Conservation (phyloP, 768 basidiomycete species). For the Naganishia kalamii region DNA sequence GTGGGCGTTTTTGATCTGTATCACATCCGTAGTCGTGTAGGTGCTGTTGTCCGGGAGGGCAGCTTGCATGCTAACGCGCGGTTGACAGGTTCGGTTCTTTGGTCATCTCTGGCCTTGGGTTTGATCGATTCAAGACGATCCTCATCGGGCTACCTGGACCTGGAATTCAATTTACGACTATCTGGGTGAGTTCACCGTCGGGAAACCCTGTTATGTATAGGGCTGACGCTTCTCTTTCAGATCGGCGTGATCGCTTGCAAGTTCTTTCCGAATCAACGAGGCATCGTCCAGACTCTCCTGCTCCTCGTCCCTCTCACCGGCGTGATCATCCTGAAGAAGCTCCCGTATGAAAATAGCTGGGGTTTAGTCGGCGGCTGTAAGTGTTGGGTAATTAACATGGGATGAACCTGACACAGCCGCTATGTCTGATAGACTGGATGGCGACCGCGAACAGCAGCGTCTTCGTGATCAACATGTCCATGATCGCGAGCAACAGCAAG, state of each 20-base stretch:
- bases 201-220: not conserved
- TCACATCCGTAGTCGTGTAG: conserved; percentile 24
- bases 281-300: conserved; percentile 26
- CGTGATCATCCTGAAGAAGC: conserved; percentile 25
- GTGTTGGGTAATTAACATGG: not conserved
- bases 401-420: not conserved
- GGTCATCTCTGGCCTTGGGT: conserved; percentile 31
- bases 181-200: not conserved
- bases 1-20: conserved; percentile 29
- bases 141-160: conserved; percentile 28
- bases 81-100: conserved; percentile 27
- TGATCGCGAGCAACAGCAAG: conserved; percentile 30
- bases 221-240: not conserved
- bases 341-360: conserved; percentile 28
- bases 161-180: conserved; percentile 23
- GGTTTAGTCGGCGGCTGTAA: conserved; percentile 25
- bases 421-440: conserved; percentile 8
- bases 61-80: not conserved
- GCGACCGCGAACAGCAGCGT: conserved; percentile 28
- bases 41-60: not conserved
- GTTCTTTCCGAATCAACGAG: conserved; percentile 25
- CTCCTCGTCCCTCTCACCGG: conserved; percentile 27
- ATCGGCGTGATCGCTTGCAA: conserved; percentile 17
- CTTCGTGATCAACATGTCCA: conserved; percentile 29
- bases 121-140: conserved; percentile 23